Base-by-base conservation (phyloP, 805 yeast genomes). In the Yueomyces sinensis region DNA sequence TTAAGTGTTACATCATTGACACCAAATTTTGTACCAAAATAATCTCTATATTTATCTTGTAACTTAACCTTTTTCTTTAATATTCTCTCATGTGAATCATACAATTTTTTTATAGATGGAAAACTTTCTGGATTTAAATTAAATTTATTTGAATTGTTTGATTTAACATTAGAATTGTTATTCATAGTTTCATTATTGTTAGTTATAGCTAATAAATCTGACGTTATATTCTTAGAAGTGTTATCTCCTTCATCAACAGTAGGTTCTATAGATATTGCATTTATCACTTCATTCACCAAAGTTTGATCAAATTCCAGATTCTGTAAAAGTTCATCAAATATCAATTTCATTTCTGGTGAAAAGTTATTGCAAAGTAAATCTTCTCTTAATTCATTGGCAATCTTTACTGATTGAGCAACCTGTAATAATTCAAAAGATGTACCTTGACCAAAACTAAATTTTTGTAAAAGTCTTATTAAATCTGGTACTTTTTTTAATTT, bases 401-500 rank as follows among this genome's bases (percentile, higher is more conserved):
- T 38, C 11, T 50, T 46, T 2, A 73, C 49, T 0, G 74, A 61
- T 9, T 54, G 49, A 1, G 73, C 66, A 6, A 70, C 42, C 11
- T 63, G 58, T 3, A 69, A 40, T 32, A 73, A 48, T 27, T 70
- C 75, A 9, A 59, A 33, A 0, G 70, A 64, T 16, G 59, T 61
- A 0, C 69, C 66, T 28, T 61, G 56, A 4, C 66, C 66, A 40
- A 70, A 72, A 20, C 74, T 72, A 30, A 66, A 61, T 30, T 76
- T 61, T 41, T 79, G 77, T 1, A 84, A 51, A 23, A 75, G 65
- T 35, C 83, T 59, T 11, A 68, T 65, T 17, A 82, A 58, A 51
- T 80, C 84, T 2, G 72, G 65, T 3, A 75, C 59, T 3, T 62
- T 56, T 13, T 61, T 62, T 30, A 77, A 50, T 15, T 60, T 52